Base-by-base conservation (phyloP, 75 land plant species). In the Selaginella tamariscina region DNA sequence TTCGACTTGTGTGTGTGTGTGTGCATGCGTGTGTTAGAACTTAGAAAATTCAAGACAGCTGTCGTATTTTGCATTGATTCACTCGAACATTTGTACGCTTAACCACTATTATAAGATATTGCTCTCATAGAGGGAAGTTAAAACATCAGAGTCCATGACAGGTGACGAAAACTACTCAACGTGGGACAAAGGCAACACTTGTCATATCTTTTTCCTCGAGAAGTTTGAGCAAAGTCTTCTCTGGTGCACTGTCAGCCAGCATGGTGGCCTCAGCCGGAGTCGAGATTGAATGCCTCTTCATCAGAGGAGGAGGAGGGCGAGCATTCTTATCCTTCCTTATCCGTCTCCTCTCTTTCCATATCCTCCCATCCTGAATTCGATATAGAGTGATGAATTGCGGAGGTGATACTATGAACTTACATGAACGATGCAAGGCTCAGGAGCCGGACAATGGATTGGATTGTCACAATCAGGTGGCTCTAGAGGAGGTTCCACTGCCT, bases 391-490 rank as follows among this genome's bases (percentile, higher is more conserved):
- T 49, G 54, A 20, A 11, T 49, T 49, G 54, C 11, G 20, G 54
- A 49, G 54, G 11, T 49, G 18, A 49, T 49, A 49, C 13, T 24
- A 31, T 31, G 21, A 21, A 56, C 88, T 80, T 73, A 88, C 97
- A 82, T 91, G 87, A 0, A 91, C 80, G 66, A 93, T 85, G 56
- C 86, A 86, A 24, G 98, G 91, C 65, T 93, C 98, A n/a, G 96
- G 98, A 8, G 81, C 64, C 24, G 96, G 96, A 66, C 91, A 93
- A 31, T 71, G 78, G 27, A 89, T 77, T 31, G 98, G 91, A 32
- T 71, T 73, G 77, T 93, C 91, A 55, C 69, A 70, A 65, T 86
- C 86, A 23, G 82, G 73, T 32, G 96, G 98, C 74, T 93, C 98
- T 30, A 32, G 56, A 24, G 96, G 96, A 55, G 82, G 88, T 32